Conservation (phyloP, 2,329 filamentous ascomycete species). For the Neobulgaria alba region DNA sequence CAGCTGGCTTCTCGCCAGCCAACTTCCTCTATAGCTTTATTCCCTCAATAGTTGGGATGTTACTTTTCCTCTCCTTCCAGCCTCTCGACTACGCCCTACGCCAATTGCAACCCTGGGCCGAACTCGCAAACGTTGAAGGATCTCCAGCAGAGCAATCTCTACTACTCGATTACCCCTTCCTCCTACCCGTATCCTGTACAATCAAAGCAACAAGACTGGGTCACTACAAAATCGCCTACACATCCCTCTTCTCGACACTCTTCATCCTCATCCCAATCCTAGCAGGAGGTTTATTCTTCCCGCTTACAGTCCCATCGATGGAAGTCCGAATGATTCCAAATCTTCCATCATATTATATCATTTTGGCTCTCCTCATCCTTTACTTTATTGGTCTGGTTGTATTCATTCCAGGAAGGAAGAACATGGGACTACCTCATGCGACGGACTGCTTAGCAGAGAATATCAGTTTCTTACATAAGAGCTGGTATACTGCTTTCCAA, state of each 20-base stretch:
- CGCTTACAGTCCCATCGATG: constrained; percentile 47
- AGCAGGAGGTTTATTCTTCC: constrained; percentile 56
- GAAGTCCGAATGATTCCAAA: constrained; percentile 62
- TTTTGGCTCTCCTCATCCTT: constrained; percentile 63
- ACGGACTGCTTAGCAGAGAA: constrained; percentile 67
- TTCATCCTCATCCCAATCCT: constrained; percentile 59
- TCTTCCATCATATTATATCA: constrained; percentile 61
- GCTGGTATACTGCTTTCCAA: constrained; percentile 67
- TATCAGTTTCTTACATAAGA: constrained; percentile 67
- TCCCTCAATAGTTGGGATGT: constrained; percentile 57
- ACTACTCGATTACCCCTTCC: constrained; percentile 62
- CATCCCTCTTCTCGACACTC: constrained; percentile 50
- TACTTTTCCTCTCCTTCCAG: constrained; percentile 60
- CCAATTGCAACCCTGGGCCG: constrained; percentile 60
- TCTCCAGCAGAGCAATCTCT: constrained; percentile 54
- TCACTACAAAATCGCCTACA: constrained; percentile 56
- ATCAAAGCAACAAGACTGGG: constrained; percentile 45
- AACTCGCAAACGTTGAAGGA: constrained; percentile 42
- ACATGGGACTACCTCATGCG: constrained; percentile 62
- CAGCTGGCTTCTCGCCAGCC: constrained; percentile 67
- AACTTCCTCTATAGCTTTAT: constrained; percentile 83
- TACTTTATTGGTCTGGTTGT: constrained; percentile 57
- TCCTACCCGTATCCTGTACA: constrained; percentile 49
- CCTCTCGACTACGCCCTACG: constrained; percentile 58
- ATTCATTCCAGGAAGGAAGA: constrained; percentile 52